Conservation (phyloP, 352 stramenopile genomes). For the Globisporangium echinulatum region DNA sequence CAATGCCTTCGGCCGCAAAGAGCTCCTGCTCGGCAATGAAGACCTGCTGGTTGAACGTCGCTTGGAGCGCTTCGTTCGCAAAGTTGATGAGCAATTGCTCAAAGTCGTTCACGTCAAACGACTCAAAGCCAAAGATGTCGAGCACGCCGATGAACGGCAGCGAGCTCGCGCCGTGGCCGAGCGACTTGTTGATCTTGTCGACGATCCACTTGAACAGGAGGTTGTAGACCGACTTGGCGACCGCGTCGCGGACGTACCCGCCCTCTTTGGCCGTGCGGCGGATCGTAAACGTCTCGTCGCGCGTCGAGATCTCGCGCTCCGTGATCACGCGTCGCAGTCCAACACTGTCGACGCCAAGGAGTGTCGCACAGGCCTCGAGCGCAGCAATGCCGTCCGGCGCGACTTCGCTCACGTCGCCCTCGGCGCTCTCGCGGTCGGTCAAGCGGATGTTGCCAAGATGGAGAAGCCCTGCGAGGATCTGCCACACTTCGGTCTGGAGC, state of each 20-base stretch:
- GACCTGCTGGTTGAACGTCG: constrained; percentile 88
- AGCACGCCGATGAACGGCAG: constrained; percentile 91
- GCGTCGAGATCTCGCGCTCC: constrained; percentile 71
- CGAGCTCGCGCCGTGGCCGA: constrained; percentile 64
- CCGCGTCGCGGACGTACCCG: constrained; percentile 85
- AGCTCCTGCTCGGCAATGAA: constrained; percentile 85
- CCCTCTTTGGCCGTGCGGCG: constrained; percentile 71
- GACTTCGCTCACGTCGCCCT: constrained; percentile 73
- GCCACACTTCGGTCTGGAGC: constrained; percentile 77
- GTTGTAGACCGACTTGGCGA: constrained; percentile 92
- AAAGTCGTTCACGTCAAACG: constrained; percentile 92
- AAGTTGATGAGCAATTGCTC: constrained; percentile 90
- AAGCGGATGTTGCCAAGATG: constrained; percentile 79
- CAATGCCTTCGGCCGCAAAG: constrained; percentile 74
- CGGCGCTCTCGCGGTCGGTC: constrained; percentile 70
- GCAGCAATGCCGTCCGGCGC: constrained; percentile 42
- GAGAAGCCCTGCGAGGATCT: constrained; percentile 63
- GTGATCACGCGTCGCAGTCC: constrained; percentile 72
- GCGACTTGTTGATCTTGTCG: constrained; percentile 76
- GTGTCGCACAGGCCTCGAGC: constrained; percentile 39
- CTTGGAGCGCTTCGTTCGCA: constrained; percentile 84
- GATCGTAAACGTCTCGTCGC: constrained; percentile 79
- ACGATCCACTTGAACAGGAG: constrained; percentile 85
- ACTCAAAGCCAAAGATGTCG: constrained; percentile 98
- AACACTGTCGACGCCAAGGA: constrained; percentile 71